Percentiles rank a stretch among this genome's conserved stretches.
Evolutionary conservation across 2,329 filamentous ascomycete species (phyloP).

Genomic region (Phyllosticta capitalensis): DNA sequence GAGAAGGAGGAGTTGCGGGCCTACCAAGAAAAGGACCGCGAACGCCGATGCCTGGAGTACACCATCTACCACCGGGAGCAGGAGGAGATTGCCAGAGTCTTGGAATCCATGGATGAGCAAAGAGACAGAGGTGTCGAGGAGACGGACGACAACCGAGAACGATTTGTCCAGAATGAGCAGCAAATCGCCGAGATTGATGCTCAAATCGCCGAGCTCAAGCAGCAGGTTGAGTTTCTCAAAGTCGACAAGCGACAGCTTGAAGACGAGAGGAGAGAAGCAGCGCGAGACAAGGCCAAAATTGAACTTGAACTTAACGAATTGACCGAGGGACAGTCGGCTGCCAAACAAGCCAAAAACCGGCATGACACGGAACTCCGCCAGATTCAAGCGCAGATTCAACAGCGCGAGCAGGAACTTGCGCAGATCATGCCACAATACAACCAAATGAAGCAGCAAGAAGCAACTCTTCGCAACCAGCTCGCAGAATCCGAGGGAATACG

Average conservation of each 20-base stretch:
- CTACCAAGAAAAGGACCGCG: constrained; percentile 90
- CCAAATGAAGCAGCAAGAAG: constrained; percentile 62
- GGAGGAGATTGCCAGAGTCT: constrained; percentile 61
- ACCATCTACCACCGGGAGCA: constrained; percentile 90
- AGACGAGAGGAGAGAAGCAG: constrained; percentile 74
- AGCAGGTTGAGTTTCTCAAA: constrained; percentile 73
- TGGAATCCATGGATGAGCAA: constrained; percentile 75
- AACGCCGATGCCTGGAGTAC: constrained; percentile 86
- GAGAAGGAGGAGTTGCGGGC: constrained; percentile 93
- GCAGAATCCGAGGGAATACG: constrained; percentile 66
- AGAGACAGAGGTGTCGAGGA: constrained; percentile 75
- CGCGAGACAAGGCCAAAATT: constrained; percentile 70
- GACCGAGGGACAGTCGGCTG: constrained; percentile 69
- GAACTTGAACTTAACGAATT: constrained; percentile 78
- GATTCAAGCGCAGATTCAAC: constrained; percentile 63
- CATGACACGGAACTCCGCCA: constrained; percentile 63
- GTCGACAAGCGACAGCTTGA: constrained; percentile 83
- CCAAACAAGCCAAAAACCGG: constrained; percentile 61
- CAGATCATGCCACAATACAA: constrained; percentile 70
- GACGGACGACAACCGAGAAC: constrained; percentile 68
- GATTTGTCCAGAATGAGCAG: constrained; percentile 69
- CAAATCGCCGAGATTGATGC: constrained; percentile 66
- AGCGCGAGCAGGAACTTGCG: constrained; percentile 67
- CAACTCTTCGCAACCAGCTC: constrained; percentile 58
- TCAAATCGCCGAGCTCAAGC: constrained; percentile 69